Conservation (phyloP, 352 stramenopile genomes). For the Pythium rhizo-oryzae region DNA sequence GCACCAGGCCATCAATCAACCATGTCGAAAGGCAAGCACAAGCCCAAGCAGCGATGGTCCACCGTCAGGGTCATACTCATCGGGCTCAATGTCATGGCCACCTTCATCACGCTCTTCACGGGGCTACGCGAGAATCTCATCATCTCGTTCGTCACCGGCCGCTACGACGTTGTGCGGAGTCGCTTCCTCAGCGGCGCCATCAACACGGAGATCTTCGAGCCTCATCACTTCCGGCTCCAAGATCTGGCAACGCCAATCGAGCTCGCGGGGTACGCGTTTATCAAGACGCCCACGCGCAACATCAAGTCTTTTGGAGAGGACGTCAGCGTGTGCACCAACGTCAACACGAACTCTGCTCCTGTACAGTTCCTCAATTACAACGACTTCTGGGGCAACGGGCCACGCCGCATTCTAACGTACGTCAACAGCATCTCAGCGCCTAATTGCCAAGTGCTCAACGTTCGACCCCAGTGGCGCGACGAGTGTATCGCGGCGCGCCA, state of each 20-base stretch:
- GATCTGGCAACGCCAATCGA: constrained; percentile 29
- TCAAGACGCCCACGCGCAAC: constrained; percentile 23
- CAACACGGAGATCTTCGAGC: constrained; percentile 29
- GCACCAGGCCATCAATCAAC: too few species aligned
- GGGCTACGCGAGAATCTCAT: constrained; percentile 21
- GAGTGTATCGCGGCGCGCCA: constrained; percentile 32
- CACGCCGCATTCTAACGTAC: constrained; percentile 28
- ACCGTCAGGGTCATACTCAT: neutral
- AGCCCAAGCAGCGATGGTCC: too few species aligned
- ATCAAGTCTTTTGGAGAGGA: constrained; percentile 28
- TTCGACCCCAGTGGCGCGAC: constrained; percentile 15
- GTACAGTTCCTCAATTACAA: constrained; percentile 27
- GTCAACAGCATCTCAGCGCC: constrained; percentile 39
- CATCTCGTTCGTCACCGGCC: constrained; percentile 11
- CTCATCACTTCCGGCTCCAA: neutral
- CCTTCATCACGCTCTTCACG: constrained; percentile 22
- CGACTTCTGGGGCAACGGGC: constrained; percentile 36
- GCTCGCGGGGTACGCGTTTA: constrained; percentile 29
- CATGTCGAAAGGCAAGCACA: too few species aligned
- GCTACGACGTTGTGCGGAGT: constrained; percentile 19
- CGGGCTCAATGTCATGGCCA: constrained; percentile 14
- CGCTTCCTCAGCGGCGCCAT: constrained; percentile 19
- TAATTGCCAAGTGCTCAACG: constrained; percentile 35
- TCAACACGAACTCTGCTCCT: constrained; percentile 35
- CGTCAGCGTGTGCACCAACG: constrained; percentile 29